Evolutionary conservation across 1,284 basidiomycete genomes (phyloP).

Genomic region (Leccinum subfulvum): DNA sequence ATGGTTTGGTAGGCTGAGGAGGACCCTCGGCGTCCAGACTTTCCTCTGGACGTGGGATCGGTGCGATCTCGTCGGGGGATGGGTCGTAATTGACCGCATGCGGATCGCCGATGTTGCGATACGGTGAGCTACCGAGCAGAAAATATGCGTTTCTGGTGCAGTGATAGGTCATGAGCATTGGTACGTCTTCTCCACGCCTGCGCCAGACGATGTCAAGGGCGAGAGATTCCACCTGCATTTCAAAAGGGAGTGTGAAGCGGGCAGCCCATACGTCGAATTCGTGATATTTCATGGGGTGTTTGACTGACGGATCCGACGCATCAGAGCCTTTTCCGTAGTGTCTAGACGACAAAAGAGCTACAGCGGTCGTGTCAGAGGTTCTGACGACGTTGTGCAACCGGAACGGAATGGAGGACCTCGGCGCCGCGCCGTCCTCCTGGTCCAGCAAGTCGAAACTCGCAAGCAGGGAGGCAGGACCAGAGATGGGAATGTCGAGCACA

Average conservation of each 20-base stretch:
- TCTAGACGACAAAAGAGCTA: constrained; percentile 58
- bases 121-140: constrained; percentile 57
- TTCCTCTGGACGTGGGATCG: constrained; percentile 63
- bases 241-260: constrained; percentile 46
- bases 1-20: constrained; percentile 44
- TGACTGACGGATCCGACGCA: constrained; percentile 16
- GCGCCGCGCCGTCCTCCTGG: constrained; percentile 23
- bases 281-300: constrained; percentile 21
- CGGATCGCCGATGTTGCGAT: constrained; percentile 40
- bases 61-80: constrained; percentile 59
- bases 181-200: constrained; percentile 69
- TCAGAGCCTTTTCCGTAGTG: constrained; percentile 34
- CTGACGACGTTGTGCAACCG: constrained; percentile 50
- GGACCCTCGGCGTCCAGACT: constrained; percentile 41
- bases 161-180: constrained; percentile 59
- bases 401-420: constrained; percentile 48
- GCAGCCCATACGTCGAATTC: constrained; percentile 67
- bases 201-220: constrained; percentile 63
- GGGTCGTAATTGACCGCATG: constrained; percentile 48
- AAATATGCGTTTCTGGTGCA: constrained; percentile 46
- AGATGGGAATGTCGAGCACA: constrained; percentile 42
- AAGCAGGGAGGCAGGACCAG: constrained; percentile 44
- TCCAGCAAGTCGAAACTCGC: constrained; percentile 54
- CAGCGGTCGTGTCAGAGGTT: constrained; percentile 38
- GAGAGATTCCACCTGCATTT: constrained; percentile 31